Evolutionary conservation across 768 basidiomycete genomes (phyloP).

Genomic region (Tricholoma bakamatsutake): DNA sequence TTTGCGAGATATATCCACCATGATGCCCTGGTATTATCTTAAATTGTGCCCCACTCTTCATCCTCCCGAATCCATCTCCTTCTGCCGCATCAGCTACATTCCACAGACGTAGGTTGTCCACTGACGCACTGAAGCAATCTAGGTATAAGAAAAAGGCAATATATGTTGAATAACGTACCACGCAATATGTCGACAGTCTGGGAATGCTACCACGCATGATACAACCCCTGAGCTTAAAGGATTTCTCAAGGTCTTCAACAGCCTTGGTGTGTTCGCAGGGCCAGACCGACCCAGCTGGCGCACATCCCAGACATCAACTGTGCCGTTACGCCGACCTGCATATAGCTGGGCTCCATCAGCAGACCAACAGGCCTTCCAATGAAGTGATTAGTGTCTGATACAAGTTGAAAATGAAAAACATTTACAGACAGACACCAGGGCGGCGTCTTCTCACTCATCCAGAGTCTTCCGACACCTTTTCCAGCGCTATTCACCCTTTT

Average conservation of each 20-base stretch:
- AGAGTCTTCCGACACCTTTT: constrained; percentile 74
- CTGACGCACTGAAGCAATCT: constrained; percentile 59
- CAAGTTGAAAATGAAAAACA: not conserved
- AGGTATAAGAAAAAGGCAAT: constrained; percentile 3
- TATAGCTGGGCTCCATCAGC: constrained; percentile 82
- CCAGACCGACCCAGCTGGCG: constrained; percentile 68
- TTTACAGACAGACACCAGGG: constrained; percentile 95
- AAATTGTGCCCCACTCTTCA: constrained; percentile 74
- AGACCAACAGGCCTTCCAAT: constrained; percentile 85
- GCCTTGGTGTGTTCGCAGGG: constrained; percentile 58
- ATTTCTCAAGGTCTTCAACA: constrained; percentile 80
- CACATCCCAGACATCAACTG: constrained; percentile 92
- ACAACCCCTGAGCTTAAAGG: constrained; percentile 88
- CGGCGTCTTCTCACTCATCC: constrained; percentile 88
- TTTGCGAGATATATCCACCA: constrained; percentile 88
- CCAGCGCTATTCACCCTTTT: constrained; percentile 60
- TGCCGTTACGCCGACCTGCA: constrained; percentile 86
- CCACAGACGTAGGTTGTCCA: constrained; percentile 93
- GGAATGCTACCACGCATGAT: constrained; percentile 86
- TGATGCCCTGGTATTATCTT: constrained; percentile 96
- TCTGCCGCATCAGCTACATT: constrained; percentile 78
- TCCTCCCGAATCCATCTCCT: constrained; percentile 53
- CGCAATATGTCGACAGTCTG: constrained; percentile 87
- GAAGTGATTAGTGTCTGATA: not conserved
- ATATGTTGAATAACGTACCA: constrained; percentile 49